Base-by-base conservation (phyloP, 1,284 basidiomycete genomes). In the Melampsora occidentalis region DNA sequence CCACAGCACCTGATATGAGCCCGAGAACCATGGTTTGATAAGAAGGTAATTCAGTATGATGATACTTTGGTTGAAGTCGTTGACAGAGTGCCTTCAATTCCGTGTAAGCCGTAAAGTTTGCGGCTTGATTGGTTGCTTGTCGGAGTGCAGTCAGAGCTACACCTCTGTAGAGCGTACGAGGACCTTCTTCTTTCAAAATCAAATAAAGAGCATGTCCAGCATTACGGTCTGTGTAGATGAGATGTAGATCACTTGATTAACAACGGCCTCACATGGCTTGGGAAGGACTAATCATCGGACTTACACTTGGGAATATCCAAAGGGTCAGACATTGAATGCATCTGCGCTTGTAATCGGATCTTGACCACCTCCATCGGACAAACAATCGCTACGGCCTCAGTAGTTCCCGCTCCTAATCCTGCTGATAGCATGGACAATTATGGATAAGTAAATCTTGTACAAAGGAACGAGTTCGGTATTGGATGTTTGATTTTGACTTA, bases 311-410 rank as follows among this genome's bases (percentile, higher is more conserved):
- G 97, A 46, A 89, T 87, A 83, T 99, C 96, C 72, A 97, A 85
- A 53, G 96, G 97, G 84, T 99, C 96, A 12, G 95, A 93, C 77
- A 99, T 87, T 51, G 96, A 98, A 85, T 99, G 96, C 83, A 93
- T 92, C 83, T 99, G 97, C 7, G 97, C 96, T 85, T 99, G 96
- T 80, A 99, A 86, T 73, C 97, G 90, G 82, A 99, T 99, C 86
- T 99, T 99, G 83, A 99, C 93, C 61, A 99, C 96, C 83, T 99
- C 96, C 96, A 99, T 99, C 0, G 96, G 96, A 77, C 93, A 97
- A 14, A 99, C 96, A 53, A 99, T 94, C 12, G 89, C 86, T 20
- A 99, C 89, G 6, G 96, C 96, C 85, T 97, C 96, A 0, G 94
- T 94, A 20, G 91, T 91, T 72, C 96, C 96, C 14, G 96, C 96